A percentile compares a stretch with the other conserved stretches of the same genome.
These are phyloP conservation scores for Fusarium euwallaceae DNA, from an alignment of 2,329 filamentous ascomycete genomes.

Conservation along the genomic window DNA sequence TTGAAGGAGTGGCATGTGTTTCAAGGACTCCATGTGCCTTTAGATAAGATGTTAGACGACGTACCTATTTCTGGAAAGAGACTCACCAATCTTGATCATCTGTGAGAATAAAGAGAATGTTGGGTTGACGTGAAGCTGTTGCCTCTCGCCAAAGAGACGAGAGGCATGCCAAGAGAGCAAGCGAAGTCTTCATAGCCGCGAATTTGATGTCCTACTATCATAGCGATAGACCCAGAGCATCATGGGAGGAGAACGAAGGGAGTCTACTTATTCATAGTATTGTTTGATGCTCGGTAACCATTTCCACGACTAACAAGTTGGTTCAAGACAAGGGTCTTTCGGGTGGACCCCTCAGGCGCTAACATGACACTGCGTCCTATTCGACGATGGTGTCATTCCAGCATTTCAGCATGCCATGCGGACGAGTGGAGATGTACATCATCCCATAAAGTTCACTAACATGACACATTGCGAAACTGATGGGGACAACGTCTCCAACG, in stretches of 20 bases:
- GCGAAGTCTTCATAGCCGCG: background rate
- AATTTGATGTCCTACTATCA: fast-evolving
- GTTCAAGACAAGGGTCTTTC: background rate
- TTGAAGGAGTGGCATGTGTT: background rate
- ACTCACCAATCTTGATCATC: slow-evolving; percentile 3
- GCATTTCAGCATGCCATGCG: background rate
- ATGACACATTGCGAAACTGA: background rate
- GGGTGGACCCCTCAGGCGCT: background rate
- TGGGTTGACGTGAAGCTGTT: background rate
- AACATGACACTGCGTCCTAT: background rate
- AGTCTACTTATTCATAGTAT: background rate
- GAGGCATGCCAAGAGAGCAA: background rate
- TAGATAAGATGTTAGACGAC: background rate
- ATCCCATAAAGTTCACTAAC: background rate
- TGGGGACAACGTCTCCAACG: background rate
- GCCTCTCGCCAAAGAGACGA: background rate
- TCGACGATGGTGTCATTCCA: background rate
- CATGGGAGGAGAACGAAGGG: background rate
- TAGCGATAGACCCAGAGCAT: background rate
- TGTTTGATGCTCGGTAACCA: background rate
- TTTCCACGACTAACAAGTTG: background rate
- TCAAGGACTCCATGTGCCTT: background rate
- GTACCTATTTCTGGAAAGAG: background rate
- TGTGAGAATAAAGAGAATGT: background rate
- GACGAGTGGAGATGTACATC: background rate